Percentiles rank a stretch among this genome's conserved stretches.
Evolutionary conservation across 1,284 basidiomycete genomes (phyloP).

Genomic region (Malassezia yamatoensis): DNA sequence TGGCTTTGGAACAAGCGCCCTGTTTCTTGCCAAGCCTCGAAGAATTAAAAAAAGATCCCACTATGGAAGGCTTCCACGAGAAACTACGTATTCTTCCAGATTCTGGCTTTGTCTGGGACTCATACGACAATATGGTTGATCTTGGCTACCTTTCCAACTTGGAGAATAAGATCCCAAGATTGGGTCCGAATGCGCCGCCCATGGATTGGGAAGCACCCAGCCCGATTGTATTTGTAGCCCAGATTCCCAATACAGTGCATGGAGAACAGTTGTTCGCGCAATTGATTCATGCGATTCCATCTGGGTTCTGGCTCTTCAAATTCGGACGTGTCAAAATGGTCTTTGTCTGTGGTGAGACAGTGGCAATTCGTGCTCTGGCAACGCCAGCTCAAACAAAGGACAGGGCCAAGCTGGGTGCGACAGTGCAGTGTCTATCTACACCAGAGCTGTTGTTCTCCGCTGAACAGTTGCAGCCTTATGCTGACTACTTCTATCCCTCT

Average conservation of each 20-base stretch:
- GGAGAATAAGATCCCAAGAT: constrained; percentile 17
- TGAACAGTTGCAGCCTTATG: constrained; percentile 24
- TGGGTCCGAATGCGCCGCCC: constrained; percentile 7
- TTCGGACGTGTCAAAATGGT: constrained; percentile 31
- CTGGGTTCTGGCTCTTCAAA: constrained; percentile 37
- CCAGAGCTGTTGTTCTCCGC: constrained; percentile 18
- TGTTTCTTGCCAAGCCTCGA: constrained; percentile 20
- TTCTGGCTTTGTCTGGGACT: constrained; percentile 28
- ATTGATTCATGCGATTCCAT: constrained; percentile 32
- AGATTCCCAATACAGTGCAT: constrained; percentile 44
- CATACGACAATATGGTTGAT: constrained; percentile 25
- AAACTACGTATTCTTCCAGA: constrained; percentile 22
- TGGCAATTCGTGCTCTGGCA: constrained; percentile 29
- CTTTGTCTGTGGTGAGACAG: constrained; percentile 35
- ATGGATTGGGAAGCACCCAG: constrained; percentile 14
- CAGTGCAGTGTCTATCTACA: constrained; percentile 26
- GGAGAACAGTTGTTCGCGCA: constrained; percentile 44
- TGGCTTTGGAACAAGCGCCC: constrained; percentile 31
- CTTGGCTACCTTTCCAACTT: constrained; percentile 29
- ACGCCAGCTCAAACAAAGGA: constrained; percentile 20
- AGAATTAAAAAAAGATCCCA: constrained; percentile 17
- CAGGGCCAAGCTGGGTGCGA: constrained; percentile 31
- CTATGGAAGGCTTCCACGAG: constrained; percentile 11
- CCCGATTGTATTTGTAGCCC: constrained; percentile 36
- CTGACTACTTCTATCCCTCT: constrained; percentile 30